These are phyloP conservation scores for Backusella psychrophila DNA, from an alignment of 192 early-diverging fungal species.

Conservation along the genomic window DNA sequence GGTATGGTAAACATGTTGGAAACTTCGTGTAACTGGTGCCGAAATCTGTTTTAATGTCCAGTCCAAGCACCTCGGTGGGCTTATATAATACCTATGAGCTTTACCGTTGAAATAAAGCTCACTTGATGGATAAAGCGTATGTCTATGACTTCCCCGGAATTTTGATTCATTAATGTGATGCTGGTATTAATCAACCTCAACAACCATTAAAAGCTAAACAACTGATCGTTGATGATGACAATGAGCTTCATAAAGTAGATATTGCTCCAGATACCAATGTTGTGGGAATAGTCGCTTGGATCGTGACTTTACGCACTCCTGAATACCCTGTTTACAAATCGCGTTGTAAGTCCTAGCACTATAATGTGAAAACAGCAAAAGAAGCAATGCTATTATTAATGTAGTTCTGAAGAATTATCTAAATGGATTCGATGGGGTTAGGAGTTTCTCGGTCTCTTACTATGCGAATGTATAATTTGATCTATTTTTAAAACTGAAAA, in stretches of 20 bases:
- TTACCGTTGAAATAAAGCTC: conserved; percentile 95
- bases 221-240: conserved; percentile 82
- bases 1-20: conserved; percentile 94
- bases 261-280: conserved; percentile 85
- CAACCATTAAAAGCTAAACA: conserved; percentile 75
- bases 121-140: conserved; percentile 95
- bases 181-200: conserved; percentile 48
- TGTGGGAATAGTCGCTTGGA: conserved; percentile 96
- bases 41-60: conserved; percentile 94
- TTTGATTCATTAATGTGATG: conserved; percentile 43
- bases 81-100: conserved; percentile 73
- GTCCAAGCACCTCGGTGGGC: conserved; percentile 50
- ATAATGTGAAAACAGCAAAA: too few species aligned
- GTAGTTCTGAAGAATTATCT: too few species aligned
- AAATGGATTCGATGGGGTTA: too few species aligned
- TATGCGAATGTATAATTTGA: too few species aligned
- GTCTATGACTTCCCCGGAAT: conserved; percentile 96
- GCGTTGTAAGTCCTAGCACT: too few species aligned
- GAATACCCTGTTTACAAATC: conserved; percentile 66
- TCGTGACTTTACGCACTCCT: conserved; percentile 84
- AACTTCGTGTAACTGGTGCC: conserved; percentile 87
- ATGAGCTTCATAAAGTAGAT: conserved; percentile 69
- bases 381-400: too few species aligned
- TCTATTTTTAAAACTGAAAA: too few species aligned
- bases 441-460: too few species aligned